Evolutionary conservation across 768 basidiomycete species (phyloP).

Genomic region (Tricholoma sp.): DNA sequence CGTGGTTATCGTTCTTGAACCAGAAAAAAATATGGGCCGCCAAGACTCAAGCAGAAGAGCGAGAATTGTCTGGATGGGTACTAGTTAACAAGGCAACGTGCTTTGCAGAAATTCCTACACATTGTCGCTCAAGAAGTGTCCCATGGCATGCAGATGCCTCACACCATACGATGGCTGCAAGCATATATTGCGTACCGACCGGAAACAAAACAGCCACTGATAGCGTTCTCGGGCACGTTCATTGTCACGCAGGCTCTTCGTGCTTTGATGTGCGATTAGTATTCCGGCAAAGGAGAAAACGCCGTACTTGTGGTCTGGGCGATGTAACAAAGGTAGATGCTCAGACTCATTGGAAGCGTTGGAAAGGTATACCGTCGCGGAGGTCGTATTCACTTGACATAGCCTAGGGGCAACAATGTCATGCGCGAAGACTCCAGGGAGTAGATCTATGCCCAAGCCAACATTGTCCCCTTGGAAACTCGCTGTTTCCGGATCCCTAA

Average conservation of each 20-base stretch:
- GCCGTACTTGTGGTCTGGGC: background rate
- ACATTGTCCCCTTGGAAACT: background rate
- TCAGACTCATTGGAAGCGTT: background rate
- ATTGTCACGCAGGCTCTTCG: background rate
- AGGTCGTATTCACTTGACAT: background rate
- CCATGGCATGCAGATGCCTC: no score
- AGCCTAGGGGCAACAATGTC: background rate
- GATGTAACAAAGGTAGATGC: background rate
- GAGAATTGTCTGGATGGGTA: no score
- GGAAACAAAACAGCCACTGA: background rate
- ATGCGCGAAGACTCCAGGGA: background rate
- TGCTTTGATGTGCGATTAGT: background rate
- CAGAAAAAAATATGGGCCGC: no score
- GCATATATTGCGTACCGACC: background rate
- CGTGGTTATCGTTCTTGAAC: no score
- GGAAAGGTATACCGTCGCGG: background rate
- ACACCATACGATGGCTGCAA: no score
- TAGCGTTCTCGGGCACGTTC: background rate
- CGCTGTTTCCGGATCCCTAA: background rate
- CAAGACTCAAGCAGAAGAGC: no score
- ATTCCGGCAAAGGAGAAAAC: background rate
- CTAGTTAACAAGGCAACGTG: no score
- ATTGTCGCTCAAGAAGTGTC: no score
- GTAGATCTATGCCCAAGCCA: background rate
- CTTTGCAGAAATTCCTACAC: no score